Evolutionary conservation across 2,329 filamentous ascomycete species (phyloP).

Genomic region (Epichloe brachyelytri): DNA sequence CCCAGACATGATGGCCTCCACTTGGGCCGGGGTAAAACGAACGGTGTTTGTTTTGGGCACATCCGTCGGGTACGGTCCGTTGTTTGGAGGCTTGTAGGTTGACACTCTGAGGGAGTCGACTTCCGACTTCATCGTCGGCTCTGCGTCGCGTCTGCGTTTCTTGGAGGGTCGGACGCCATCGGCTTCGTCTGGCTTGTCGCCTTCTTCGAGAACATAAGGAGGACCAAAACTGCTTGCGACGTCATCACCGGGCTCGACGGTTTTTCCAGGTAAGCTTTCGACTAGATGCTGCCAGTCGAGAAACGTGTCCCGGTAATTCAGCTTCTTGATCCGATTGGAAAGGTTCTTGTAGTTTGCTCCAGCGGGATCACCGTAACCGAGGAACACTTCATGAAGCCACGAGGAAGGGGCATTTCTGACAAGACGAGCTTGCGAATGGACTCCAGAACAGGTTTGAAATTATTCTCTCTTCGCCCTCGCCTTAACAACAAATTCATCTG

Average conservation of each 20-base stretch:
- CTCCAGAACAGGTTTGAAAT: slow-evolving; percentile 87
- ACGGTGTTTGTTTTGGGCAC: slow-evolving; percentile 69
- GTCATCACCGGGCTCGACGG: slow-evolving; percentile 64
- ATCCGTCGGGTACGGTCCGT: slow-evolving; percentile 80
- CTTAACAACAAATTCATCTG: slow-evolving; percentile 76
- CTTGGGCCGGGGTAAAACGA: slow-evolving; percentile 81
- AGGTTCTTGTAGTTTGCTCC: slow-evolving; percentile 78
- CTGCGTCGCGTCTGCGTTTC: slow-evolving; percentile 72
- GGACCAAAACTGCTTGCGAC: slow-evolving; percentile 65
- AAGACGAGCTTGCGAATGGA: slow-evolving; percentile 79
- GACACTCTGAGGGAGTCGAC: slow-evolving; percentile 66
- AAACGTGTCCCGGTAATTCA: slow-evolving; percentile 92
- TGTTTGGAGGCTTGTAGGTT: slow-evolving; percentile 80
- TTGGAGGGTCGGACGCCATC: slow-evolving; percentile 53
- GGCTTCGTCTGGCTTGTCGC: slow-evolving; percentile 39
- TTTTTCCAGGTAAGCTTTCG: slow-evolving; percentile 79
- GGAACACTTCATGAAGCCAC: slow-evolving; percentile 93
- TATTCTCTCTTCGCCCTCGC: slow-evolving; percentile 80
- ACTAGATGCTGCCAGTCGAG: slow-evolving; percentile 89
- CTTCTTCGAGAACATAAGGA: slow-evolving; percentile 71
- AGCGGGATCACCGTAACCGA: slow-evolving; percentile 91
- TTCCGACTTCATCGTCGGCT: slow-evolving; percentile 48
- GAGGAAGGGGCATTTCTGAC: slow-evolving; percentile 70
- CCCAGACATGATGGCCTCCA: slow-evolving; percentile 86
- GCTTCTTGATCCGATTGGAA: slow-evolving; percentile 58